Base-by-base conservation (phyloP, 768 basidiomycete genomes). In the Russula dissimulans region DNA sequence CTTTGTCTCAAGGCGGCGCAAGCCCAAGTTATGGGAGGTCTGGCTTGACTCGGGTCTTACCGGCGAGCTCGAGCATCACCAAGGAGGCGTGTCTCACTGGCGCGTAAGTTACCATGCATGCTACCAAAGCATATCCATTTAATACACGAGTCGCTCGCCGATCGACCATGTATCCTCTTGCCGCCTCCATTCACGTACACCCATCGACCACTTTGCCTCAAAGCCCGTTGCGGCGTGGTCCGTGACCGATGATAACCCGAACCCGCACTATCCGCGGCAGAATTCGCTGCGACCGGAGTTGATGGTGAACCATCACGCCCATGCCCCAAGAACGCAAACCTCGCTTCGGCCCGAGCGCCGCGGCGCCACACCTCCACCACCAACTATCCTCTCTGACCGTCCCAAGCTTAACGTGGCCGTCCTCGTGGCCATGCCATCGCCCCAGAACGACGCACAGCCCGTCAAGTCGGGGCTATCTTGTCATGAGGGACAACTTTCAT, bases 171-270 rank as follows among this genome's bases (percentile, higher is more conserved):
- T 36, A 36, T 36, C 34, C 34, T 36, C 15, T 41, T 41, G 4
- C 11, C 14, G 14, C 39, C 15, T 41, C 39, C 14, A 8, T 41
- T 15, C 39, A 22, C 54, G 15, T 45, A 15, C 43, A 11, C 17
- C 3, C 26, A 5, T 31, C 41, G 1, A 10, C 17, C 1, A 18
- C 17, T 14, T 18, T 5, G 15, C 3, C 36, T 34, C 14, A 22
- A 48, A 65, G 65, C 65, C 65, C 9, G 6, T 65, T 3, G 17
- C 58, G 5, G 65, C 58, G 17, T 65, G 65, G 65, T 15, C 18
- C 11, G 29, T 62, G 65, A n/a, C 18, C 11, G 29, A 65, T 51
- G 11, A 44, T 47, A 2, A 6, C 3, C 38, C 22, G 11, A 9
- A 18, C 29, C 10, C 15, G 5, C 22, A 31, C 3, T 26, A 17